A percentile compares a stretch with the other conserved stretches of the same genome.
phyloP scores from a whole-genome alignment of 148 eudicot species.

The Chenopodium quinoa region DNA sequence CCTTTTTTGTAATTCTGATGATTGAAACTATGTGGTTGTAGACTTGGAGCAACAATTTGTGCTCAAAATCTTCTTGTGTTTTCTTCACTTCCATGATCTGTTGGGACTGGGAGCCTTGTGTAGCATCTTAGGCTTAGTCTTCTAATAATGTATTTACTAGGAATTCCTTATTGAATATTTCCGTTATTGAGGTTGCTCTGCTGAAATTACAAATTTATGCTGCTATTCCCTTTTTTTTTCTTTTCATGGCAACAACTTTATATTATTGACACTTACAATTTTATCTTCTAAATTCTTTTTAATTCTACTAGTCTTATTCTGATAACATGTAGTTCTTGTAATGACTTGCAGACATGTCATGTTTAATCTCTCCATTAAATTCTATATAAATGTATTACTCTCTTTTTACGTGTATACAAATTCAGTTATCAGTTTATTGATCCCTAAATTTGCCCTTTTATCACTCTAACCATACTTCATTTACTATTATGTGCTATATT shows the following conservation, averaged over 20 bases:
- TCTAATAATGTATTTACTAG: background rate
- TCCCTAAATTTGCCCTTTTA: no score
- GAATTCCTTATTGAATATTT: no score
- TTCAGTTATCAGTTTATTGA: background rate
- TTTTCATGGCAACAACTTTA: no score
- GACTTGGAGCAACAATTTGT: constrained; percentile 3
- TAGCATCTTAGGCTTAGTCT: background rate
- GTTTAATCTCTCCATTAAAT: background rate
- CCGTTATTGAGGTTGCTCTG: no score
- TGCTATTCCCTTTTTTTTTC: no score
- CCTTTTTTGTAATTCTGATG: background rate
- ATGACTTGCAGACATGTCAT: background rate
- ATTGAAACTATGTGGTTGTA: background rate
- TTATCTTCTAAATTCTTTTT: background rate
- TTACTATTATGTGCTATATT: constrained; percentile 7
- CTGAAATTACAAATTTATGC: no score
- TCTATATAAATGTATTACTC: background rate
- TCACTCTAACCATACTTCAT: no score
- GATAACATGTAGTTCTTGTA: constrained; percentile 6
- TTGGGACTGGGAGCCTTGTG: background rate
- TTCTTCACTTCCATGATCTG: background rate
- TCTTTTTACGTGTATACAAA: background rate
- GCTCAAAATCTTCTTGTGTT: constrained; percentile 1
- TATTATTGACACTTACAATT: no score
- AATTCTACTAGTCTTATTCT: background rate